phyloP scores from a whole-genome alignment of 2,329 filamentous ascomycete species.

The Leptographium procerum region DNA sequence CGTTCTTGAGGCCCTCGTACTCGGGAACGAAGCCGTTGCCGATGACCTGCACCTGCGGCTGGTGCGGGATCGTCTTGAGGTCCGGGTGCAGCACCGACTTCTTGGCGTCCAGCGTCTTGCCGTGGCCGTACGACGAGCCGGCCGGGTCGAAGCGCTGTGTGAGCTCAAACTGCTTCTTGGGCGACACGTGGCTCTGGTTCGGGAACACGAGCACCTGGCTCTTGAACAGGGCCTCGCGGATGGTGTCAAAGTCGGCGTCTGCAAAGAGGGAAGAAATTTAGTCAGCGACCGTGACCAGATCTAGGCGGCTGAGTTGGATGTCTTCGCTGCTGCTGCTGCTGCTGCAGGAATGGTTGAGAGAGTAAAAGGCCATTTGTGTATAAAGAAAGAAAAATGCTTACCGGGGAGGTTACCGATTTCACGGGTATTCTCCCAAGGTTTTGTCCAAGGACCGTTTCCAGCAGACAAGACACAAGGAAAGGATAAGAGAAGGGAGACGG shows the following conservation, averaged over 20 bases:
- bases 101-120: slow-evolving; percentile 55
- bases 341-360: background rate
- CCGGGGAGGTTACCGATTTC: slow-evolving; percentile 17
- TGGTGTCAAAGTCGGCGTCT: slow-evolving; percentile 53
- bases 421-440: slow-evolving; percentile 16
- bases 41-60: slow-evolving; percentile 71
- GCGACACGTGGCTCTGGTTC: slow-evolving; percentile 49
- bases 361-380: background rate
- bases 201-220: slow-evolving; percentile 63
- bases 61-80: slow-evolving; percentile 68
- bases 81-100: slow-evolving; percentile 63
- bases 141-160: slow-evolving; percentile 63
- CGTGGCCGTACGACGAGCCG: slow-evolving; percentile 56
- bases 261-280: too few species aligned
- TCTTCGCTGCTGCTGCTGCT: background rate
- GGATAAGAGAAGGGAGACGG: too few species aligned
- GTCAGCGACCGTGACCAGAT: too few species aligned
- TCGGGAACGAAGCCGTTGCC: slow-evolving; percentile 59
- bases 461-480: too few species aligned
- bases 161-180: slow-evolving; percentile 62
- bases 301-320: too few species aligned
- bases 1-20: slow-evolving; percentile 60
- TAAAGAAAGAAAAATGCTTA: slow-evolving; percentile 9
- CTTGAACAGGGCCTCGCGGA: slow-evolving; percentile 55
- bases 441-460: too few species aligned